phyloP scores from a whole-genome alignment of 352 stramenopile species.

The Plasmopara viticola region DNA sequence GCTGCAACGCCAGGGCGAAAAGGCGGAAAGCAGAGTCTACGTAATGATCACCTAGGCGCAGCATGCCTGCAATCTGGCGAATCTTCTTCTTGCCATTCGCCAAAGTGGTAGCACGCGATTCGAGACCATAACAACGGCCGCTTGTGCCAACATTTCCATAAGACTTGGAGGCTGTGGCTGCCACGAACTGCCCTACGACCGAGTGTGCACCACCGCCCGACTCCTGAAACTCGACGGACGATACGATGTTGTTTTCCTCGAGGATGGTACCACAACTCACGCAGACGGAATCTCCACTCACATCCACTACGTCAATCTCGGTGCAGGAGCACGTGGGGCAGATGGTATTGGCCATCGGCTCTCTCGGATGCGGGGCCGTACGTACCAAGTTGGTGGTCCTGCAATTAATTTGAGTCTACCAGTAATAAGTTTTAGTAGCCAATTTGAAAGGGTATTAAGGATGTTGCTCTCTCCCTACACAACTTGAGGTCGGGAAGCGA shows the following conservation, averaged over 20 bases:
- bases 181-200: slow-evolving; percentile 96
- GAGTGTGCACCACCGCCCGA: slow-evolving; percentile 81
- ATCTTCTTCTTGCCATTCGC: slow-evolving; percentile 93
- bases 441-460: no score
- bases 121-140: slow-evolving; percentile 89
- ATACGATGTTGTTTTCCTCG: slow-evolving; percentile 98
- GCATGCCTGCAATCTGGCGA: slow-evolving; percentile 88
- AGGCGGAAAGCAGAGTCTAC: slow-evolving; percentile 95
- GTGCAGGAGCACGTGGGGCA: slow-evolving; percentile 94
- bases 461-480: no score
- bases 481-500: no score
- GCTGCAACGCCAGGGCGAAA: slow-evolving; percentile 93
- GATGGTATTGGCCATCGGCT: slow-evolving; percentile 42
- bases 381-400: slow-evolving; percentile 17
- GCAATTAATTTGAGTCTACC: no score
- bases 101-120: slow-evolving; percentile 94
- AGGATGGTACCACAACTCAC: slow-evolving; percentile 90
- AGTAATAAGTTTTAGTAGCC: no score
- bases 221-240: slow-evolving; percentile 95
- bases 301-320: slow-evolving; percentile 93
- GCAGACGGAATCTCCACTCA: slow-evolving; percentile 84
- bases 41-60: slow-evolving; percentile 92
- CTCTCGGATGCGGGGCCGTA: no score
- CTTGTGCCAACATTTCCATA: slow-evolving; percentile 85
- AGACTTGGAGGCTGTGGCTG: slow-evolving; percentile 84